These are phyloP conservation scores for Trametes polyzona DNA, from an alignment of 1,284 basidiomycete species.

Conservation along the genomic window DNA sequence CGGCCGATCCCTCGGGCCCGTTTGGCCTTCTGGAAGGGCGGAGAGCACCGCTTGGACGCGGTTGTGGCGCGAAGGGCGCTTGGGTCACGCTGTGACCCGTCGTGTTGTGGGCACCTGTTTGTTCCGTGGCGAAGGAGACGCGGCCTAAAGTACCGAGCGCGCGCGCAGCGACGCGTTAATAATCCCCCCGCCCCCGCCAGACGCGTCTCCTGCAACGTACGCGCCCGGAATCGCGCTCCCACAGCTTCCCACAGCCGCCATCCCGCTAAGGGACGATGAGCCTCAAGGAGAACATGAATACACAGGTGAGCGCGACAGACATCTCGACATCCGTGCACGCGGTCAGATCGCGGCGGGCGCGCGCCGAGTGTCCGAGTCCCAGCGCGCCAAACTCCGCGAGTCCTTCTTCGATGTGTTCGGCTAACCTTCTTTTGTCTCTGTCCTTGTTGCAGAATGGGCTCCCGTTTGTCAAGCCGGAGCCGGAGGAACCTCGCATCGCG, in stretches of 20 bases:
- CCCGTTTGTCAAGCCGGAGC: constrained; percentile 47
- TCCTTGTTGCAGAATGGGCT: constrained; percentile 19
- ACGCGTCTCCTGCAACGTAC: background rate
- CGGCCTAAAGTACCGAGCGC: constrained; percentile 11
- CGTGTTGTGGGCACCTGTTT: constrained; percentile 23
- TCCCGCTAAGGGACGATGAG: constrained; percentile 27
- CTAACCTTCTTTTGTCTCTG: constrained; percentile 12
- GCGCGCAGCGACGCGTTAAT: constrained; percentile 6
- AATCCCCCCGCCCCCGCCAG: constrained; percentile 1
- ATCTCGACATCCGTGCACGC: background rate
- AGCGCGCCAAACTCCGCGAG: constrained; percentile 4
- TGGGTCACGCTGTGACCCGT: constrained; percentile 24
- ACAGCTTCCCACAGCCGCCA: background rate
- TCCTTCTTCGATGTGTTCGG: constrained; percentile 1
- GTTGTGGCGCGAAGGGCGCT: background rate
- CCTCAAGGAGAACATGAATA: constrained; percentile 34
- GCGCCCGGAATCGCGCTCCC: background rate
- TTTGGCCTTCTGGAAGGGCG: background rate
- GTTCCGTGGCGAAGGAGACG: constrained; percentile 6
- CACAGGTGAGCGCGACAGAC: constrained; percentile 6
- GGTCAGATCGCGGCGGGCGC: background rate
- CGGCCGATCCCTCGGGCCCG: background rate
- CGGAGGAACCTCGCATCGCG: constrained; percentile 38
- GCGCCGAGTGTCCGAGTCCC: constrained; percentile 12
- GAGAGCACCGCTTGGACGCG: constrained; percentile 9